Evolutionary conservation across 2,329 filamentous ascomycete species (phyloP).

Genomic region (Pezicula radicicola): DNA sequence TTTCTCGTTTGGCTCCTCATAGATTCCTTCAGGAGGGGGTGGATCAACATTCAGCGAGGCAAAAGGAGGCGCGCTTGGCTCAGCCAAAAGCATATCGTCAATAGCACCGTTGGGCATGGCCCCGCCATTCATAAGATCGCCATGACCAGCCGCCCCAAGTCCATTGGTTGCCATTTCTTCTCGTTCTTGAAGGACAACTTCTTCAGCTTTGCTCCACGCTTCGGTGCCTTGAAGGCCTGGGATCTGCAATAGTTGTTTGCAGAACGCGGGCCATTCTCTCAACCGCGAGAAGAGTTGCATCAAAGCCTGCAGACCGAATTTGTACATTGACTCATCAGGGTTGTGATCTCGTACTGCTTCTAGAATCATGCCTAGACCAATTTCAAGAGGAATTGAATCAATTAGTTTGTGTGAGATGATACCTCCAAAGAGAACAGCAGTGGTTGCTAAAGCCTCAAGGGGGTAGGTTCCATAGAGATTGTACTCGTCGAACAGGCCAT

Average conservation of each 20-base stretch:
- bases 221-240: slow-evolving; percentile 81
- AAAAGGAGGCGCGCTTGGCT: slow-evolving; percentile 70
- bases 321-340: slow-evolving; percentile 90
- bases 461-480: slow-evolving; percentile 94
- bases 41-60: slow-evolving; percentile 74
- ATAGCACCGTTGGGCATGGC: slow-evolving; percentile 66
- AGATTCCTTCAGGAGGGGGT: slow-evolving; percentile 58
- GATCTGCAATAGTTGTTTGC: slow-evolving; percentile 78
- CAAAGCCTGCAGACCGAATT: slow-evolving; percentile 93
- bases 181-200: slow-evolving; percentile 68
- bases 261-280: slow-evolving; percentile 94
- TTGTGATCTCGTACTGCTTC: slow-evolving; percentile 86
- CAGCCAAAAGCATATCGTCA: slow-evolving; percentile 57
- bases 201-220: slow-evolving; percentile 77
- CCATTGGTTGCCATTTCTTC: slow-evolving; percentile 56
- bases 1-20: slow-evolving; percentile 80
- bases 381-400: slow-evolving; percentile 84
- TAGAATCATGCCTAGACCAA: slow-evolving; percentile 96
- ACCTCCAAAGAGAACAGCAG: slow-evolving; percentile 92
- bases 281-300: slow-evolving; percentile 83
- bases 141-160: slow-evolving; percentile 43
- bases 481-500: slow-evolving; percentile 96
- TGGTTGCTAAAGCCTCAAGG: slow-evolving; percentile 91
- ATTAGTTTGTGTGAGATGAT: slow-evolving; percentile 94
- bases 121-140: slow-evolving; percentile 39